These are phyloP conservation scores for Dendrothele bispora DNA, from an alignment of 768 basidiomycete genomes.

Conservation along the genomic window DNA sequence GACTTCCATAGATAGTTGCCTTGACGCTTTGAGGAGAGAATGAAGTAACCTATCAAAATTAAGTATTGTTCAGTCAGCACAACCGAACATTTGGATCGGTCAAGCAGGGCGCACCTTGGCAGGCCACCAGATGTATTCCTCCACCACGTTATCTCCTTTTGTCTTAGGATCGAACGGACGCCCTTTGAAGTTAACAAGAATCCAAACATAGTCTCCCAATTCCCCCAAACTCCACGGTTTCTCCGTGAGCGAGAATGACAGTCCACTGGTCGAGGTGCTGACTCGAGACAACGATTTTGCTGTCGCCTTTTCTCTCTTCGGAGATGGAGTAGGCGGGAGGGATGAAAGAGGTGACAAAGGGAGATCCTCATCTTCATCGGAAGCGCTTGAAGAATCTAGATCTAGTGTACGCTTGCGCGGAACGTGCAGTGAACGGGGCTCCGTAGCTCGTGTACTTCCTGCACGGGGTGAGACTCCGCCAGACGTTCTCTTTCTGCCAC, in stretches of 20 bases:
- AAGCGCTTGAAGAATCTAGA: background rate
- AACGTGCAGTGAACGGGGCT: background rate
- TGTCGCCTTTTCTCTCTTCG: too few species aligned
- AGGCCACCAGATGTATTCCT: constrained; percentile 68
- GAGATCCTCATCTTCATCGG: background rate
- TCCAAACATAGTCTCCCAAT: constrained; percentile 50
- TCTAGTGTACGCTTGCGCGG: background rate
- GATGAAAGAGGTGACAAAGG: background rate
- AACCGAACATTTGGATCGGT: background rate
- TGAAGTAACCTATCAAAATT: constrained; percentile 1
- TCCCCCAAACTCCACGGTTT: constrained; percentile 17
- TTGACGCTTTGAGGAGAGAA: constrained; percentile 24
- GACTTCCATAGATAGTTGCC: constrained; percentile 21
- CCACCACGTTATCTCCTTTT: constrained; percentile 23
- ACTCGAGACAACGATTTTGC: too few species aligned
- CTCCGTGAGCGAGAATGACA: too few species aligned
- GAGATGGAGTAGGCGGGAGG: background rate
- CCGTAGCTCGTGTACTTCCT: background rate
- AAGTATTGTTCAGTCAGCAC: too few species aligned
- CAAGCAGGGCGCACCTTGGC: constrained; percentile 61
- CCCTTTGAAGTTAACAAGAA: constrained; percentile 45
- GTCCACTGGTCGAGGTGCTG: too few species aligned
- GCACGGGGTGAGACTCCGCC: too few species aligned
- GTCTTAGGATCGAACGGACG: constrained; percentile 29
- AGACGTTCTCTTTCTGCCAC: background rate